Percentiles rank a stretch among this genome's conserved stretches.
Evolutionary conservation across 2,329 filamentous ascomycete genomes (phyloP).

Genomic region (Dendryphion nanum): DNA sequence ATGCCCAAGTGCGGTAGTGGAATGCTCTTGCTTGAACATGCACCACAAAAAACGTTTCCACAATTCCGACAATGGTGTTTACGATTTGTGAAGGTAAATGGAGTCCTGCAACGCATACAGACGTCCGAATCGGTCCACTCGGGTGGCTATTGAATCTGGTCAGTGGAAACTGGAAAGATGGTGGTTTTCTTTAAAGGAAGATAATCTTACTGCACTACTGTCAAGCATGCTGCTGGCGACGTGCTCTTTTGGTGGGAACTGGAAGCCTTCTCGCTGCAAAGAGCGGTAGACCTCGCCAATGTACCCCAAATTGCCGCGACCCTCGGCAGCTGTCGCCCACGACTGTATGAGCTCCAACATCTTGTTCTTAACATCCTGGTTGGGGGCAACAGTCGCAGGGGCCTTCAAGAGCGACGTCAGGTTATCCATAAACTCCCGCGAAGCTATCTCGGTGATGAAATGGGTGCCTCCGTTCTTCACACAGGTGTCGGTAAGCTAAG

Average conservation of each 20-base stretch:
- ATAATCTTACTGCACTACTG: slow-evolving; percentile 76
- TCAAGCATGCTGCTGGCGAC: slow-evolving; percentile 98
- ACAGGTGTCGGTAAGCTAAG: slow-evolving; percentile 89
- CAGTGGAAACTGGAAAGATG: too few relatives aligned
- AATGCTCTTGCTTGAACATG: slow-evolving; percentile 86
- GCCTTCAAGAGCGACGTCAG: slow-evolving; percentile 85
- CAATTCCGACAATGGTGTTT: slow-evolving; percentile 99
- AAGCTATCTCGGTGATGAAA: slow-evolving; percentile 93
- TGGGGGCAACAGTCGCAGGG: slow-evolving; percentile 70
- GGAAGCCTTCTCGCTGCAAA: slow-evolving; percentile 80
- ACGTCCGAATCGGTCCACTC: slow-evolving; percentile 98
- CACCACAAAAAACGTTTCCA: slow-evolving; percentile 93
- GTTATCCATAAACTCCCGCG: slow-evolving; percentile 98
- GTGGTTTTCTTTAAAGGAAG: background rate
- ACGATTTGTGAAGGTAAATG: slow-evolving; percentile 96
- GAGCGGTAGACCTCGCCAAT: slow-evolving; percentile 83
- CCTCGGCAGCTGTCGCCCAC: slow-evolving; percentile 88
- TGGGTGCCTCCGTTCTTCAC: slow-evolving; percentile 97
- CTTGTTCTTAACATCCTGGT: slow-evolving; percentile 81
- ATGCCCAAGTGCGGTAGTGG: slow-evolving; percentile 93
- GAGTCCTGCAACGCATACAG: slow-evolving; percentile 93
- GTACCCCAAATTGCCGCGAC: slow-evolving; percentile 78
- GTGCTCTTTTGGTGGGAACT: slow-evolving; percentile 81
- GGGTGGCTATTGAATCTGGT: slow-evolving; percentile 67
- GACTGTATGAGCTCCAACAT: slow-evolving; percentile 91